Conservation (phyloP, 2,329 filamentous ascomycete genomes). For the Byssoonygena ceratinophila region DNA sequence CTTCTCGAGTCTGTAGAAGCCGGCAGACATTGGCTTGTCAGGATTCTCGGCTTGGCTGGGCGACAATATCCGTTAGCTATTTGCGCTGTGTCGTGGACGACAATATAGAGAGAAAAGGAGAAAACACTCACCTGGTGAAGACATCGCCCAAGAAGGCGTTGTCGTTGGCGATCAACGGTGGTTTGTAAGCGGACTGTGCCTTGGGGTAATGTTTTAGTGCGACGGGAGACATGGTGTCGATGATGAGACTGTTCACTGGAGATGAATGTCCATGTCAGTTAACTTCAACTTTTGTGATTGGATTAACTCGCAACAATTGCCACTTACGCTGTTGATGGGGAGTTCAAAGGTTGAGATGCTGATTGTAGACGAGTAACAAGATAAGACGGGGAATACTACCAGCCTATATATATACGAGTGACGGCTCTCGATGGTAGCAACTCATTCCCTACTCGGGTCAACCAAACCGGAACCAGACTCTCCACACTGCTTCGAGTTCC, state of each 20-base stretch:
- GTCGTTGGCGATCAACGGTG: constrained; percentile 55
- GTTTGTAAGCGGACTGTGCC: constrained; percentile 51
- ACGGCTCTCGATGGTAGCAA: neutral
- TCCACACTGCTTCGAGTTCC: neutral
- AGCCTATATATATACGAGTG: neutral
- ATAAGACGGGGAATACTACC: neutral
- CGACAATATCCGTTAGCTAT: too few species aligned
- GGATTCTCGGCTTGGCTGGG: constrained; percentile 45
- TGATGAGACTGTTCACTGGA: too few species aligned
- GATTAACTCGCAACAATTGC: neutral
- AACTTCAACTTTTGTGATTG: neutral
- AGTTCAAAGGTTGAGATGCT: too few species aligned
- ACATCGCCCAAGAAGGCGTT: constrained; percentile 59
- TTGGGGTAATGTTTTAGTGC: constrained; percentile 46
- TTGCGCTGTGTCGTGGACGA: too few species aligned
- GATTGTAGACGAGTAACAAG: too few species aligned
- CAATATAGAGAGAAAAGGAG: neutral
- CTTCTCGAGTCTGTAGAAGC: constrained; percentile 58
- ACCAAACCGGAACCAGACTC: neutral
- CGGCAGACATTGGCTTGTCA: constrained; percentile 51
- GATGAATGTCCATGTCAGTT: too few species aligned
- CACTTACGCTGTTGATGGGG: neutral
- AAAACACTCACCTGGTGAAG: constrained; percentile 38
- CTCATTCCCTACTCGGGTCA: constrained; percentile 4
- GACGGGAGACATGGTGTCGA: constrained; percentile 18